Conservation (phyloP, 2,329 filamentous ascomycete genomes). For the Stemphylium lycopersici region DNA sequence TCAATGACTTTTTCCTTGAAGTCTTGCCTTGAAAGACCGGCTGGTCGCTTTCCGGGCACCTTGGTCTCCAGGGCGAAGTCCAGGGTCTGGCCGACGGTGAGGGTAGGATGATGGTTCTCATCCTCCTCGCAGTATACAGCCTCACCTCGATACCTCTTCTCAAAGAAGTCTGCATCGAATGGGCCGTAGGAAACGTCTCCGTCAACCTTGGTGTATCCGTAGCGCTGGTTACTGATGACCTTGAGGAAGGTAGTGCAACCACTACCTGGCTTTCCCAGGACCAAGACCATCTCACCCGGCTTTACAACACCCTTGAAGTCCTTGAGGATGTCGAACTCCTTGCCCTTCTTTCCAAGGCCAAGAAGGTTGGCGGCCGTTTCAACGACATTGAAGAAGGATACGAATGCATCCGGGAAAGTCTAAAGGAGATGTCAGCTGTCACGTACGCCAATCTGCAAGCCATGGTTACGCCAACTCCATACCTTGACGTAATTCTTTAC, state of each 20-base stretch:
- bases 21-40: slow-evolving; percentile 71
- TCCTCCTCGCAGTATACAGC: slow-evolving; percentile 87
- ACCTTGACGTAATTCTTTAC: slow-evolving; percentile 69
- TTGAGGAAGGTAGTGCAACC: slow-evolving; percentile 63
- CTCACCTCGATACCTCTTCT: slow-evolving; percentile 76
- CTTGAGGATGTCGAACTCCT: slow-evolving; percentile 75
- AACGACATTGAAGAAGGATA: slow-evolving; percentile 77
- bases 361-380: slow-evolving; percentile 68
- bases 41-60: slow-evolving; percentile 78
- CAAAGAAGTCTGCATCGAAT: slow-evolving; percentile 72
- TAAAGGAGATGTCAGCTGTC: slow-evolving; percentile 30
- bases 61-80: slow-evolving; percentile 86
- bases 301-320: slow-evolving; percentile 65
- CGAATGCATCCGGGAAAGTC: slow-evolving; percentile 79
- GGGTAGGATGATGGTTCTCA: slow-evolving; percentile 81
- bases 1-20: slow-evolving; percentile 79
- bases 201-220: slow-evolving; percentile 64
- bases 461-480: slow-evolving; percentile 2
- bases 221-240: slow-evolving; percentile 61
- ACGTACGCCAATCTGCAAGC: slow-evolving; percentile 17
- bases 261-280: slow-evolving; percentile 75
- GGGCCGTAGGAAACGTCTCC: slow-evolving; percentile 81
- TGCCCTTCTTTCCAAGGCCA: slow-evolving; percentile 69
- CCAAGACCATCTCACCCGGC: slow-evolving; percentile 87
- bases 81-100: slow-evolving; percentile 87